Evolutionary conservation across 2,329 filamentous ascomycete species (phyloP), one percentile per base, ranked within the genome.

Genomic region (Juglanconis oblonga): DNA sequence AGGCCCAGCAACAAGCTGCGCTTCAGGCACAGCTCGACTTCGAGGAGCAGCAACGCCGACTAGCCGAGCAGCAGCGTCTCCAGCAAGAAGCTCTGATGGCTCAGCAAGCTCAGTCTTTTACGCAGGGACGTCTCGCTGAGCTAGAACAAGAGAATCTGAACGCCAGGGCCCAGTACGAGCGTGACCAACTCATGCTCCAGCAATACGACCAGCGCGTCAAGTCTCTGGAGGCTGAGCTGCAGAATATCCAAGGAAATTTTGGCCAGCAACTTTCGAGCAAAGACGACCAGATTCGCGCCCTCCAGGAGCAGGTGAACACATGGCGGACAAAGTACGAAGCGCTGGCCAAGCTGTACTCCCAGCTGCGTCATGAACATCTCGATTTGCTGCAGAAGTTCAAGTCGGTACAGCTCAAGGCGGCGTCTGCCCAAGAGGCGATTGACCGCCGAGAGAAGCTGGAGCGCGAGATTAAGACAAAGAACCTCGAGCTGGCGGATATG

Each of bases 401-500:
- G 82, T 83, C 88, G 6, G 91, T 97, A 42, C 96, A 98, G 74
- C 83, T 98, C 64, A 99, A 98, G 81, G 95, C 95, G 1, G 92
- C 94, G 14, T 98, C 93, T 5, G 95, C 95, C 0, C 94, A 98
- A 72, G 95, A 99, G 77, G 95, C 95, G 1, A 97, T 98, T 64
- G 95, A 98, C 59, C 88, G 86, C 67, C 88, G 94, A 8, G 95
- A 99, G 78, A 97, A 96, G 79, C 83, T 99, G 55, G 92, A 98
- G 78, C 89, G 94, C 38, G 95, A 99, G 77, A 90, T 99, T 73
- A 99, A 99, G 84, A 97, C 94, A 35, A 99, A 99, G 85, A 99
- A 99, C 72, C 80, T 99, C n/a, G 95, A 99, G 74, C 78, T 99
- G 63, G 95, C 95, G 36, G 92, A 98, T 73, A 98, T 99, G 95